Evolutionary conservation across 2,329 filamentous ascomycete species (phyloP).

Genomic region (Stagonosporopsis tanaceti): DNA sequence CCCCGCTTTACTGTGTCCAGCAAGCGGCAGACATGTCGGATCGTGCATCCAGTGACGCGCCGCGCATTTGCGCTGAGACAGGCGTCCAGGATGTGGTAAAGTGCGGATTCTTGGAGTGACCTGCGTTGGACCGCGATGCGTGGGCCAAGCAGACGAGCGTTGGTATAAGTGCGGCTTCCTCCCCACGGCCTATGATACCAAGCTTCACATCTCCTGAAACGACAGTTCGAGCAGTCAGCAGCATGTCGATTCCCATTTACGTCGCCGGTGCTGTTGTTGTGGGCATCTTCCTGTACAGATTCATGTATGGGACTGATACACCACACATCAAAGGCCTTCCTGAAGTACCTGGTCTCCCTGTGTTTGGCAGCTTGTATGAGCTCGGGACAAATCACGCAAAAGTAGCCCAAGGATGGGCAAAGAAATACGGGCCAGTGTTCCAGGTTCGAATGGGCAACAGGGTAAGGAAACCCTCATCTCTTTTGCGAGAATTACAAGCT

Average conservation of each 20-base stretch:
- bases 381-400: slow-evolving; percentile 57
- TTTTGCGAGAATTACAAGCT: slow-evolving; percentile 1
- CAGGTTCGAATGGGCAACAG: slow-evolving; percentile 69
- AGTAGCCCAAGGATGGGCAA: slow-evolving; percentile 55
- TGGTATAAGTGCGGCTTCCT: slow-evolving; percentile 18
- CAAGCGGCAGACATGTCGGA: slow-evolving; percentile 12
- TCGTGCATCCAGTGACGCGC: slow-evolving; percentile 14
- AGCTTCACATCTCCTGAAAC: background rate
- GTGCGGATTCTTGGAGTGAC: slow-evolving; percentile 6
- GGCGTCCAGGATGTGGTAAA: slow-evolving; percentile 12
- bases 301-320: slow-evolving; percentile 56
- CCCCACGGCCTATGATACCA: slow-evolving; percentile 1
- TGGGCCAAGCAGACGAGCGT: slow-evolving; percentile 8
- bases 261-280: slow-evolving; percentile 53
- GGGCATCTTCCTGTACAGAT: slow-evolving; percentile 50
- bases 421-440: slow-evolving; percentile 60
- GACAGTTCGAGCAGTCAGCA: slow-evolving; percentile 9
- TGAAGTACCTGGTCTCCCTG: slow-evolving; percentile 56
- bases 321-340: slow-evolving; percentile 59
- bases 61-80: slow-evolving; percentile 9
- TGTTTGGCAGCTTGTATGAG: slow-evolving; percentile 57
- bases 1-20: slow-evolving; percentile 15
- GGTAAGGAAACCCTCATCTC: slow-evolving; percentile 49
- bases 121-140: slow-evolving; percentile 3
- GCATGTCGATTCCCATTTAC: slow-evolving; percentile 52